Base-by-base conservation (phyloP, 441 rosid genomes). In the Pelargonium fulgidum region DNA sequence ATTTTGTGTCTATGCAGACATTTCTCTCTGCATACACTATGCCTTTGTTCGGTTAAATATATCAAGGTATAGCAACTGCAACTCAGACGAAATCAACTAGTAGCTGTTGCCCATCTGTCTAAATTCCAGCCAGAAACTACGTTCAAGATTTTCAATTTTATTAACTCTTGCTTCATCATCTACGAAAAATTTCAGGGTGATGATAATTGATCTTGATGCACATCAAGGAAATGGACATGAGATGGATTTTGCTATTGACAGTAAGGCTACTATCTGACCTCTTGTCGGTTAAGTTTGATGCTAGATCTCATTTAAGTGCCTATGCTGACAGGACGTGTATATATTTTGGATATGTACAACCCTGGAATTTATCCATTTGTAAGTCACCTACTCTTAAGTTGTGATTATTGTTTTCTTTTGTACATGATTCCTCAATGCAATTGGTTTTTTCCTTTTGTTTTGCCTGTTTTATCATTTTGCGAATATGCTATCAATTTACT, bases 211-310 rank as follows among this genome's bases (percentile, higher is more conserved):
- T 90, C 90, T 93, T 1, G 99, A 93, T 78, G 99, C 96, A 29
- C 99, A 93, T 81, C 99, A 93, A 85, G 99, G 99, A 71, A 93
- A 93, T 74, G 99, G 97, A 77, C 95, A 93, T 33, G 99, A 91
- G 80, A 86, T 56, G 77, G 96, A 93, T 80, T 93, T 91, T 63
- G 78, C 89, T 13, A 54, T 74, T 81, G 97, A 93, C 68, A 75
- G 99, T 91, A 86, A 66, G 85, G 75, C 70, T 66, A 41, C 50
- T 48, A 24, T 44, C 67, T 50, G 24, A 47, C 64, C 6, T 73
- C 47, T 39, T 65, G 20, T 29, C 72, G 44, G 10, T 80, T 78
- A 77, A 7, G 14, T 39, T 62, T 66, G 16, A 62, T 20, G 4
- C 33, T 80, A 56, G 61, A 44, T 70, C 62, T 56, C 75, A 52